These are phyloP conservation scores for Curvularia verruculosa DNA, from an alignment of 2,329 filamentous ascomycete genomes.

Conservation along the genomic window DNA sequence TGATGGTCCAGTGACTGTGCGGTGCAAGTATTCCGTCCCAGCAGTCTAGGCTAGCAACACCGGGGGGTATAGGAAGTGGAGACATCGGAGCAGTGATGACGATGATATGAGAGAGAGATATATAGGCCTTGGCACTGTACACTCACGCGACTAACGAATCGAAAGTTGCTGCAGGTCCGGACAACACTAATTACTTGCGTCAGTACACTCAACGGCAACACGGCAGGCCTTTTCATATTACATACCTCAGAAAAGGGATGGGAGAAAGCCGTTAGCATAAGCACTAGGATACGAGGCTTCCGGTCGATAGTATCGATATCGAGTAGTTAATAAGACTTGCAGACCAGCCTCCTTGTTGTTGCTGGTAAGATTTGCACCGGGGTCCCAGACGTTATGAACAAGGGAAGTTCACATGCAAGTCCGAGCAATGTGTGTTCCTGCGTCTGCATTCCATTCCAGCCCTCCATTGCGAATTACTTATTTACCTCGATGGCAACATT, in stretches of 20 bases:
- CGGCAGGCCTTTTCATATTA: constrained; percentile 42
- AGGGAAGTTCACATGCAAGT: constrained; percentile 26
- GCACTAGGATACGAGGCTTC: constrained; percentile 37
- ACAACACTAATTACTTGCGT: constrained; percentile 35
- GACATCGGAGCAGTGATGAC: constrained; percentile 36
- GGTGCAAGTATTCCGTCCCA: constrained; percentile 9
- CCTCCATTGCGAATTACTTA: constrained; percentile 14
- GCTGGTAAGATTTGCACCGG: constrained; percentile 40
- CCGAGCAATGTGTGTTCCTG: constrained; percentile 25
- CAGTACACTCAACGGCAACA: constrained; percentile 30
- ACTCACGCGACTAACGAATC: constrained; percentile 25
- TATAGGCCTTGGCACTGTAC: constrained; percentile 28
- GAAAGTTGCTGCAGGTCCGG: constrained; percentile 36
- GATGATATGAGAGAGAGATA: constrained; percentile 11
- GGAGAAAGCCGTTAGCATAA: constrained; percentile 43
- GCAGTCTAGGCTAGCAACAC: constrained; percentile 20
- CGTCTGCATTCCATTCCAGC: constrained; percentile 12
- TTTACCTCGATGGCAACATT: constrained; percentile 12
- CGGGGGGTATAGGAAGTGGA: constrained; percentile 31
- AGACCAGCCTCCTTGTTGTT: constrained; percentile 18
- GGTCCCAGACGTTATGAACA: constrained; percentile 34
- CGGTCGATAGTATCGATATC: constrained; percentile 28
- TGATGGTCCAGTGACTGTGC: constrained; percentile 19
- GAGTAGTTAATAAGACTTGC: constrained; percentile 30
- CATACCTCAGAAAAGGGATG: constrained; percentile 36